Evolutionary conservation across 257 asterid genomes (phyloP).

Genomic region (Solanum sejunctum): DNA sequence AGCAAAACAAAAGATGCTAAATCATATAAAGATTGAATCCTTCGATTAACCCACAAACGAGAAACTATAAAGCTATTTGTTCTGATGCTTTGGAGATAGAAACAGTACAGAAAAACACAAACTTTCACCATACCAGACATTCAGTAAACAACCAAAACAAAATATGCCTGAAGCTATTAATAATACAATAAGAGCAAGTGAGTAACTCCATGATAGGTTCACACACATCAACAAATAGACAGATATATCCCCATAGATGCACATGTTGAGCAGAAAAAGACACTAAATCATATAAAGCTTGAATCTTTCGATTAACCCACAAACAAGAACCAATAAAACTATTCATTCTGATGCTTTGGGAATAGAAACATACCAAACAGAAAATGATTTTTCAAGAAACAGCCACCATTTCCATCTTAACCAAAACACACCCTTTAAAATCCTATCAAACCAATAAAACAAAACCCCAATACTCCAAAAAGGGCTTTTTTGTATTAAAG

Average conservation of each 20-base stretch:
- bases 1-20: background rate
- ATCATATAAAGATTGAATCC: slow-evolving; percentile 11
- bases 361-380: slow-evolving; percentile 33
- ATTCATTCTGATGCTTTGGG: background rate
- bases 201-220: background rate
- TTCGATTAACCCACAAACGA: background rate
- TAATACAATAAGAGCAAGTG: background rate
- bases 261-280: background rate
- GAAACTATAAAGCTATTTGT: background rate
- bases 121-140: background rate
- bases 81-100: slow-evolving; percentile 1
- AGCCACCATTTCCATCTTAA: slow-evolving; percentile 6
- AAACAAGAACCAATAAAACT: background rate
- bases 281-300: slow-evolving; percentile 6
- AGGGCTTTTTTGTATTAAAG: background rate
- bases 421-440: background rate
- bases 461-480: background rate
- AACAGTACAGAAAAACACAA: background rate
- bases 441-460: background rate
- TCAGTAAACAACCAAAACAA: background rate
- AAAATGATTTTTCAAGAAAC: slow-evolving; percentile 25
- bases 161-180: background rate
- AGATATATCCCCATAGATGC: background rate
- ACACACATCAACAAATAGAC: background rate
- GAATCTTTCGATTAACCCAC: slow-evolving; percentile 9